Evolutionary conservation across 2,329 filamentous ascomycete genomes (phyloP).

Genomic region (Paracorniculantispora psalliotae): DNA sequence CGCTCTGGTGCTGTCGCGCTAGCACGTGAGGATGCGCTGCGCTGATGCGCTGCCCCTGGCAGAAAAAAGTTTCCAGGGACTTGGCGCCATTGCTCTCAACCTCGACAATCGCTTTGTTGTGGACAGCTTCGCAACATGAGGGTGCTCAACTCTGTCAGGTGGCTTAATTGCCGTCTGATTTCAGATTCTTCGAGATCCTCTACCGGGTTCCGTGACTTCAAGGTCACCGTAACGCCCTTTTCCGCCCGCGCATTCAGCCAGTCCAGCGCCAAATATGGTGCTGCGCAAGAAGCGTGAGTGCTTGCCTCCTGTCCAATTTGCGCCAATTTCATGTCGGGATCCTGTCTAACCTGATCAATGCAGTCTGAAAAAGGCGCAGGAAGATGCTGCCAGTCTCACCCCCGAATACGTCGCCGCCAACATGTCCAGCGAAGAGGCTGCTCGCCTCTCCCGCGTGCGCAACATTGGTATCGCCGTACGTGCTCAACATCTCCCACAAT

Average conservation of each 20-base stretch:
- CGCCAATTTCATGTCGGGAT: too few relatives aligned
- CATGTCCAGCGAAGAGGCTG: slow-evolving; percentile 72
- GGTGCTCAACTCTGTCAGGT: slow-evolving; percentile 34
- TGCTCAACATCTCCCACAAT: slow-evolving; percentile 15
- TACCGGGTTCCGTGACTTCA: slow-evolving; percentile 24
- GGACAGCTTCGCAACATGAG: slow-evolving; percentile 28
- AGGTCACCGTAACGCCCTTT: slow-evolving; percentile 21
- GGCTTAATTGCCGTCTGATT: slow-evolving; percentile 36
- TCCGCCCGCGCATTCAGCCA: slow-evolving; percentile 29
- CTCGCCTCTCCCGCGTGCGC: slow-evolving; percentile 73
- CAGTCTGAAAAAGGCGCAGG: slow-evolving; percentile 48
- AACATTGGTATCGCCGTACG: slow-evolving; percentile 96
- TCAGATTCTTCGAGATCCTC: slow-evolving; percentile 24
- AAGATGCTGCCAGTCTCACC: slow-evolving; percentile 47
- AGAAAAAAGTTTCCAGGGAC: slow-evolving; percentile 14
- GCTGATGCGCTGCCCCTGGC: neutral
- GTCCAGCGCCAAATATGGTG: slow-evolving; percentile 25
- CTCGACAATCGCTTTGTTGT: slow-evolving; percentile 5
- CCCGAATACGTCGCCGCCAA: slow-evolving; percentile 66
- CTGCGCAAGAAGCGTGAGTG: slow-evolving; percentile 39
- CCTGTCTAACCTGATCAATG: neutral
- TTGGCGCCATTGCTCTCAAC: neutral
- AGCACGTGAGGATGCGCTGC: slow-evolving; percentile 1
- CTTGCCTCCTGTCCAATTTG: neutral
- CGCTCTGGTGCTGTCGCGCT: neutral